Conservation (phyloP, 805 yeast genomes). For the Candida sphagnicola region DNA sequence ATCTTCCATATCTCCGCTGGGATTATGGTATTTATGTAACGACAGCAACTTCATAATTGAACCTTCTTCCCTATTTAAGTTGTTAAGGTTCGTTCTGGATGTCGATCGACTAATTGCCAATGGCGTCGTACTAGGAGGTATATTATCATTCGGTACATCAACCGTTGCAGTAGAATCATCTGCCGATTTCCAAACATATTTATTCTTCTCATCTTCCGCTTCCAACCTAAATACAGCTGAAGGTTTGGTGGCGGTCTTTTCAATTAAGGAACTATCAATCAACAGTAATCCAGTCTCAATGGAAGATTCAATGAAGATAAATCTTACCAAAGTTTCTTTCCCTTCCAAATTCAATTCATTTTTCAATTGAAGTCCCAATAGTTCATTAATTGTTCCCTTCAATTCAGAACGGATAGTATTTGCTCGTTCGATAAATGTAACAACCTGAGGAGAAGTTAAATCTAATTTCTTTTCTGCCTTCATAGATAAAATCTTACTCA, state of each 20-base stretch:
- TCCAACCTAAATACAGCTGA: slow-evolving; percentile 7
- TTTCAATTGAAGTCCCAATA: slow-evolving; percentile 54
- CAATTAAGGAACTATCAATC: slow-evolving; percentile 32
- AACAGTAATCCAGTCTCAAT: slow-evolving; percentile 52
- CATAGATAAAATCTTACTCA: slow-evolving; percentile 26
- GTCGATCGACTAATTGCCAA: slow-evolving; percentile 18
- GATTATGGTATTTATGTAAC: slow-evolving; percentile 17
- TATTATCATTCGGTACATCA: slow-evolving; percentile 2
- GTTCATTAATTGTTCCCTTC: slow-evolving; percentile 38
- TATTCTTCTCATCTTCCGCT: slow-evolving; percentile 24
- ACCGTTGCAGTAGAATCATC: slow-evolving; percentile 4
- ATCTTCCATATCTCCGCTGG: slow-evolving; percentile 2
- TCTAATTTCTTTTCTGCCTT: slow-evolving; percentile 31
- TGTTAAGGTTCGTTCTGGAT: slow-evolving; percentile 29
- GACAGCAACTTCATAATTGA: slow-evolving; percentile 33
- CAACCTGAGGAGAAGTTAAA: slow-evolving; percentile 28
- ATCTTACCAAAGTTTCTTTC: slow-evolving; percentile 68
- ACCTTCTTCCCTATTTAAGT: slow-evolving; percentile 40
- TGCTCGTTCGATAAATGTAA: slow-evolving; percentile 23
- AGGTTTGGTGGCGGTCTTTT: slow-evolving; percentile 8
- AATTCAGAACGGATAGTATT: slow-evolving; percentile 26
- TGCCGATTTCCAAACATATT: slow-evolving; percentile 3
- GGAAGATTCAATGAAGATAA: slow-evolving; percentile 67
- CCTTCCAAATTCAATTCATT: slow-evolving; percentile 61
- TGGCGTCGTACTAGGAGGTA: slow-evolving; percentile 10